Conservation (phyloP, 2,329 filamentous ascomycete genomes). For the Neurospora crassa region DNA sequence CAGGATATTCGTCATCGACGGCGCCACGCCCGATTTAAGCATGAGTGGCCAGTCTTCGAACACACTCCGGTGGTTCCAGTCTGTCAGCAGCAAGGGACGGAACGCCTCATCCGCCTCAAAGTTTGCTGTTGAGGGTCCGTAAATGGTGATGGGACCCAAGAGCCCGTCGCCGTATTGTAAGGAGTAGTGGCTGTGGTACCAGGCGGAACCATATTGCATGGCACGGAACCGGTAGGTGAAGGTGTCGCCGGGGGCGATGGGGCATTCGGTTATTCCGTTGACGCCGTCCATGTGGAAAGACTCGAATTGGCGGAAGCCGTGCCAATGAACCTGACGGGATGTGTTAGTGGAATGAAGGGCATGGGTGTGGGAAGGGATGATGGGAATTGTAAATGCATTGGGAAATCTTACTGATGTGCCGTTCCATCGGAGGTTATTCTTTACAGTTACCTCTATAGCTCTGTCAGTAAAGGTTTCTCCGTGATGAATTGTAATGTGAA, state of each 20-base stretch:
- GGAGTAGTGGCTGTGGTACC: slow-evolving; percentile 26
- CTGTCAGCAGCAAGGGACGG: slow-evolving; percentile 2
- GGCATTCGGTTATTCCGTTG: slow-evolving; percentile 25
- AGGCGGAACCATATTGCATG: slow-evolving; percentile 23
- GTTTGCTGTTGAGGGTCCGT: slow-evolving; percentile 2
- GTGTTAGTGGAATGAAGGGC: neutral
- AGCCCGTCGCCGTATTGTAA: slow-evolving; percentile 16
- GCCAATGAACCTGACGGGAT: slow-evolving; percentile 3
- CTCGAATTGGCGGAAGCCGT: slow-evolving; percentile 6
- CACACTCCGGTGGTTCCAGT: slow-evolving; percentile 9
- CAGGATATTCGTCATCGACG: slow-evolving; percentile 6
- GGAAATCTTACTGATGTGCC: slow-evolving; percentile 2
- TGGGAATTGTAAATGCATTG: no score
- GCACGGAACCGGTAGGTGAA: slow-evolving; percentile 23
- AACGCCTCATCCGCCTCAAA: slow-evolving; percentile 1
- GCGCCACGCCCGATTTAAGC: neutral
- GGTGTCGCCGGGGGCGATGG: slow-evolving; percentile 35
- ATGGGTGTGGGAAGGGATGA: no score
- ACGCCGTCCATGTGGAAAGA: slow-evolving; percentile 6
- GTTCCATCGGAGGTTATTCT: slow-evolving; percentile 8
- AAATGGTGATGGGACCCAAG: slow-evolving; percentile 7
- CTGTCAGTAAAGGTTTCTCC: neutral
- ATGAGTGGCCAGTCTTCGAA: slow-evolving; percentile 8
- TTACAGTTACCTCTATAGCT: slow-evolving; percentile 4
- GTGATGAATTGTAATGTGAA: neutral